A percentile compares a stretch with the other conserved stretches of the same genome.
These are phyloP conservation scores for Colletotrichum musicola DNA, from an alignment of 2,329 filamentous ascomycete species.

Conservation along the genomic window DNA sequence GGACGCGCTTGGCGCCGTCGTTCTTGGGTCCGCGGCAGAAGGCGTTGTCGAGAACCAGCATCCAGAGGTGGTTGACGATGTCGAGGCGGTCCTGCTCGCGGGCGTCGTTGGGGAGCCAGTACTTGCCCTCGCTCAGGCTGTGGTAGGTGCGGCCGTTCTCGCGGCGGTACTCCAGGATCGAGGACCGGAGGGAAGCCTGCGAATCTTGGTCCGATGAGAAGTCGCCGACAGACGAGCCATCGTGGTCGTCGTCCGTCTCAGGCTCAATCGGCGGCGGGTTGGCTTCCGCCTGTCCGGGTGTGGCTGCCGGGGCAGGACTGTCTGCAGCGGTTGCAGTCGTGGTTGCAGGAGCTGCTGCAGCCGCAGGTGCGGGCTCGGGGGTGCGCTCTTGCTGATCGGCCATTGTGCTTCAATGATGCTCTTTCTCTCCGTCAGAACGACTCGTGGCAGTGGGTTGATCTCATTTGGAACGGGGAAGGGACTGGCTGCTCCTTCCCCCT, in stretches of 20 bases:
- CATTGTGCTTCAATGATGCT: too few species aligned
- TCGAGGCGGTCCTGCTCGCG: conserved; percentile 39
- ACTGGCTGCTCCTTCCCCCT: too few species aligned
- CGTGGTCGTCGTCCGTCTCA: not conserved
- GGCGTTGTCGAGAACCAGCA: conserved; percentile 47
- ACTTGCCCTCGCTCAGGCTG: conserved; percentile 44
- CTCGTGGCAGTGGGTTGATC: too few species aligned
- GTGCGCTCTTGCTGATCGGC: too few species aligned
- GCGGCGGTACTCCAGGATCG: conserved; percentile 14
- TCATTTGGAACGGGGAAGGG: too few species aligned
- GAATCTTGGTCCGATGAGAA: not conserved
- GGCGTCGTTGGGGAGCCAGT: conserved; percentile 44
- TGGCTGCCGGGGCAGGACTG: too few species aligned
- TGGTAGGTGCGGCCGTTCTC: conserved; percentile 36
- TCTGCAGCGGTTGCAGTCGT: too few species aligned
- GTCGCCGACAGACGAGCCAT: not conserved
- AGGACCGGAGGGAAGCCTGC: conserved; percentile 17
- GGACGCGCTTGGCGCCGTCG: conserved; percentile 41
- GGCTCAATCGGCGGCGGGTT: too few species aligned
- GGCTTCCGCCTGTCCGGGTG: too few species aligned
- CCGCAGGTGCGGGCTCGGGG: too few species aligned
- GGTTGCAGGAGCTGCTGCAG: too few species aligned
- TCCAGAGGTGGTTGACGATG: conserved; percentile 51
- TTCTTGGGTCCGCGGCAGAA: conserved; percentile 45
- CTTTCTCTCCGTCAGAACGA: too few species aligned